These are phyloP conservation scores for Staphylotrichum tortipilum DNA, from an alignment of 495 filamentous ascomycete species.

Conservation along the genomic window DNA sequence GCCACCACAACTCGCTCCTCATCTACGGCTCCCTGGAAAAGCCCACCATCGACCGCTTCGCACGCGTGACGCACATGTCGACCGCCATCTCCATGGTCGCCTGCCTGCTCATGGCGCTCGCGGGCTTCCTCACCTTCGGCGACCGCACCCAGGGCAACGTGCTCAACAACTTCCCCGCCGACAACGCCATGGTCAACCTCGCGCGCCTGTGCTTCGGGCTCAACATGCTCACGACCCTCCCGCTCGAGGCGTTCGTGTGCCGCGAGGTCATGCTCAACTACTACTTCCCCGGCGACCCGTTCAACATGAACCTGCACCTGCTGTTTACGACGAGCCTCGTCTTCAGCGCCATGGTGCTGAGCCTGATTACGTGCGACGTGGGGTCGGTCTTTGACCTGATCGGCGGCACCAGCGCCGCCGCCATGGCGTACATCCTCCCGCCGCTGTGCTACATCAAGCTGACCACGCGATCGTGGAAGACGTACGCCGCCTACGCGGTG, in stretches of 20 bases:
- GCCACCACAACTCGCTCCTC: conserved; percentile 89
- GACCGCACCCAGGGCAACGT: conserved; percentile 89
- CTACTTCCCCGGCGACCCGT: conserved; percentile 71
- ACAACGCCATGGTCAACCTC: conserved; percentile 88
- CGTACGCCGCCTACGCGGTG: conserved; percentile 56
- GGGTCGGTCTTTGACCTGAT: conserved; percentile 92
- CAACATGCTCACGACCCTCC: conserved; percentile 97
- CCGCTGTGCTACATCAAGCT: conserved; percentile 92
- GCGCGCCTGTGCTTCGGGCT: conserved; percentile 90
- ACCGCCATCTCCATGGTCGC: conserved; percentile 81
- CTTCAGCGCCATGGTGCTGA: conserved; percentile 64
- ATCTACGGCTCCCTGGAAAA: conserved; percentile 95
- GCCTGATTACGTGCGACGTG: conserved; percentile 81
- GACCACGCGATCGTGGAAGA: conserved; percentile 69
- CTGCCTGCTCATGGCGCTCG: conserved; percentile 79
- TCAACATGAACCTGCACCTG: conserved; percentile 74
- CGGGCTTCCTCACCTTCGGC: conserved; percentile 88
- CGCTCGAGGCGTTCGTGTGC: conserved; percentile 94
- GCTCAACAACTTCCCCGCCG: conserved; percentile 88
- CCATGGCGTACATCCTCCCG: conserved; percentile 89
- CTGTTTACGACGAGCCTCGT: conserved; percentile 76
- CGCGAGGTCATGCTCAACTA: conserved; percentile 94
- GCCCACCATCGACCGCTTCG: conserved; percentile 89
- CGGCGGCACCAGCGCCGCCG: conserved; percentile 87
- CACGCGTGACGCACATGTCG: conserved; percentile 83